phyloP scores from a whole-genome alignment of 2,329 filamentous ascomycete genomes.

The Magnaporthiopsis rhizophila region DNA sequence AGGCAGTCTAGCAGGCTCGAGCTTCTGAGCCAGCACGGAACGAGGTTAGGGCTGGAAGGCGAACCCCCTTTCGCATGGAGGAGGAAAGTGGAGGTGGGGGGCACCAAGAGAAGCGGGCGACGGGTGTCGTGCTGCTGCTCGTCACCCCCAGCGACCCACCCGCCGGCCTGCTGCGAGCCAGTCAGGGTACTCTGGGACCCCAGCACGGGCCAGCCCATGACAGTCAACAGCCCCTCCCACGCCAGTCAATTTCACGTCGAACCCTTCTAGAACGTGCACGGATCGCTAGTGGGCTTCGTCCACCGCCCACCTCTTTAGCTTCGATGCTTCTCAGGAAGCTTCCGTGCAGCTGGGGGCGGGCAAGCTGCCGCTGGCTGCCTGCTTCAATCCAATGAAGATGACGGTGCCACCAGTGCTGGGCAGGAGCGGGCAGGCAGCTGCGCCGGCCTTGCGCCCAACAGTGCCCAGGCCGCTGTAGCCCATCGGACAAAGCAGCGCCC shows the following conservation, averaged over 20 bases:
- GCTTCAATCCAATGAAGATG: neutral
- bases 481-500: neutral
- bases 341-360: constrained; percentile 13
- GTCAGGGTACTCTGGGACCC: neutral
- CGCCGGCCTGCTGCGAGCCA: neutral
- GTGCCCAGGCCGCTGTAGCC: neutral
- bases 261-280: constrained; percentile 13
- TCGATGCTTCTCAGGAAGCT: constrained; percentile 14
- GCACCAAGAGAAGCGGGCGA: neutral
- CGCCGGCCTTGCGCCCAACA: neutral
- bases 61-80: constrained; percentile 9
- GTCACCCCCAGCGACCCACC: constrained; percentile 1
- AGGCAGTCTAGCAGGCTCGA: neutral
- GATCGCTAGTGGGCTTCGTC: constrained; percentile 10
- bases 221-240: neutral
- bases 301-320: constrained; percentile 8
- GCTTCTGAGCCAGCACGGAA: constrained; percentile 6
- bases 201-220: constrained; percentile 6
- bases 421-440: neutral
- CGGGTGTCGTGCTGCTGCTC: constrained; percentile 1
- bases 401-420: neutral
- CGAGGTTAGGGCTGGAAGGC: neutral
- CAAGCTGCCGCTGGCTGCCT: neutral
- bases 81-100: neutral
- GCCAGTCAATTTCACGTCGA: constrained; percentile 1